These are phyloP conservation scores for Pulicaria dysenterica DNA, from an alignment of 129 eudicot genomes.

Conservation along the genomic window DNA sequence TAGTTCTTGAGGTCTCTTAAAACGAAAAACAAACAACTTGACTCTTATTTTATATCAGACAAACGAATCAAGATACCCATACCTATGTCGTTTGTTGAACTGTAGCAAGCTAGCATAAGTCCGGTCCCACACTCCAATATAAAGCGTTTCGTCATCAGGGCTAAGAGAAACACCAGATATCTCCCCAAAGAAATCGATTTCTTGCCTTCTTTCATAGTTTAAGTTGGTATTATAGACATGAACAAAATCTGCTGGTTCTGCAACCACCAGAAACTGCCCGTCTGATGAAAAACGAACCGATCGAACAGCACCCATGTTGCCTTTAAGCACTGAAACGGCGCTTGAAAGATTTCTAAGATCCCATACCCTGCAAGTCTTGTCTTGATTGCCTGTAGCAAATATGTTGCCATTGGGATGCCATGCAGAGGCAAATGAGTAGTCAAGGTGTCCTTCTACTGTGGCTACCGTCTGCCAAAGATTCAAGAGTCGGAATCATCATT, in stretches of 20 bases:
- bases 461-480: conserved; percentile 54
- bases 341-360: conserved; percentile 62
- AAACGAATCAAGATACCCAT: conserved; percentile 58
- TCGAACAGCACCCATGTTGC: conserved; percentile 84
- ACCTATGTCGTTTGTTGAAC: conserved; percentile 47
- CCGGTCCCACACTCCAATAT: conserved; percentile 82
- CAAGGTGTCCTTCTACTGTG: conserved; percentile 71
- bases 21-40: neutral
- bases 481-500: neutral
- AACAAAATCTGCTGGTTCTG: conserved; percentile 91
- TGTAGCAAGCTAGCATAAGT: conserved; percentile 83
- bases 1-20: conserved; percentile 13
- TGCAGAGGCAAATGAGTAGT: conserved; percentile 83
- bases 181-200: conserved; percentile 89
- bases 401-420: conserved; percentile 45
- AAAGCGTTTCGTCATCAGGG: conserved; percentile 73
- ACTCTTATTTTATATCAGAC: conserved; percentile 15
- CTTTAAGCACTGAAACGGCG: conserved; percentile 61
- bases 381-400: conserved; percentile 89
- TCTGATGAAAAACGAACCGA: conserved; percentile 81
- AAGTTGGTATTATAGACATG: conserved; percentile 55
- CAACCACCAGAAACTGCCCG: conserved; percentile 73
- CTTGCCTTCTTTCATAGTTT: conserved; percentile 60
- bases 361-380: conserved; percentile 92
- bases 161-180: conserved; percentile 77